Evolutionary conservation across 805 yeast genomes (phyloP), one percentile per base, ranked within the genome.

Genomic region (Jamesozyma piceae): DNA sequence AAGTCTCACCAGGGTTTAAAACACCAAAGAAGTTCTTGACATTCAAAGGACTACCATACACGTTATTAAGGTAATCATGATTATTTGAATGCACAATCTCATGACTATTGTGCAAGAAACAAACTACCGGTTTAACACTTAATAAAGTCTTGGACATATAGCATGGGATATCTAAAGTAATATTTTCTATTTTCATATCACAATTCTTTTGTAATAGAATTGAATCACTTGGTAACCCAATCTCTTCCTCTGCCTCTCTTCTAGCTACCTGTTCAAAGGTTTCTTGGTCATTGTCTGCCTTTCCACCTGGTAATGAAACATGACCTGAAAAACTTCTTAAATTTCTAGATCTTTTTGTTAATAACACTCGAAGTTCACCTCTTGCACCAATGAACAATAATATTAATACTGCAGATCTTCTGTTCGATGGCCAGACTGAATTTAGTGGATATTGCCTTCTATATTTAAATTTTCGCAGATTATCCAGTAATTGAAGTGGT

Each of bases 221-320:
- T 44, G 82, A 74, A 51, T 70, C 62, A 14, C 69, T 60, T 10
- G 73, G 71, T 19, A 86, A 58, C 0, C 96, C 96, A 39, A 89
- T 84, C 58, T 89, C 97, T 57, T 89, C 97, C 43, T 72, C 74
- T 47, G 88, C 78, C 60, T 89, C 97, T 27, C 97, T 67, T 45
- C 94, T 68, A 0, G 95, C 82, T 32, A 82, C 80, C 35, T 74
- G 72, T 71, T 82, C 80, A 44, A 83, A 85, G 13, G 73, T 62
- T 51, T 86, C 87, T 17, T 73, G 66, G 0, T 72, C 77, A 34
- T 51, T 56, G 59, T 89, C 97, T 4, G 95, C 88, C 55, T 82
- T 85, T 8, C 97, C 97, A 2, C 97, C 97, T 3, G 97, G 97
- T 8, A 89, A 68, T 1, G 96, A 86, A 5, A 84, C 83, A 59